Percentiles rank a stretch among this genome's conserved stretches.
These are phyloP conservation scores for Chamaenerion angustifolium DNA, from an alignment of 345 rosid species.

Conservation along the genomic window DNA sequence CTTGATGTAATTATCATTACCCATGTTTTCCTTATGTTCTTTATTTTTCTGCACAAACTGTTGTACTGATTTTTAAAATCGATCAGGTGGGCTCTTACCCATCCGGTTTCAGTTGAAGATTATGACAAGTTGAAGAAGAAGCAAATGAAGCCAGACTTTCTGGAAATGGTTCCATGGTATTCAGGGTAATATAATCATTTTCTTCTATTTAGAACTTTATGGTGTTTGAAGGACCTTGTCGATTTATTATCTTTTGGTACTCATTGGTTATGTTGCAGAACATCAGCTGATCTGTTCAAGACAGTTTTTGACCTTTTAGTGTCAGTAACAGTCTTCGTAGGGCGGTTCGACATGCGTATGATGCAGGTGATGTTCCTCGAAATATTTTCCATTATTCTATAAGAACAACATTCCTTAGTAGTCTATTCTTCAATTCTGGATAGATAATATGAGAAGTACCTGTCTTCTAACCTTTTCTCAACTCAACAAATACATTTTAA, in stretches of 20 bases:
- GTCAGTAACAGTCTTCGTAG: constrained; percentile 94
- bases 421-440: no score
- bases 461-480: no score
- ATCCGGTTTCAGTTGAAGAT: constrained; percentile 72
- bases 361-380: constrained; percentile 55
- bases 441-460: no score
- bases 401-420: no score
- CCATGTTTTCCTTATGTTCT: background rate
- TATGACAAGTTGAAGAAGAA: constrained; percentile 60
- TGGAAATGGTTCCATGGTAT: constrained; percentile 99
- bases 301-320: constrained; percentile 94
- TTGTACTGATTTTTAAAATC: constrained; percentile 8
- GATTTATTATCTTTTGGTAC: constrained; percentile 10
- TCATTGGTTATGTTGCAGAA: constrained; percentile 45
- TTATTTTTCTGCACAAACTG: constrained; percentile 2
- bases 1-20: no score
- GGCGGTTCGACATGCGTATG: constrained; percentile 99
- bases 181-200: constrained; percentile 56
- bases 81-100: constrained; percentile 94
- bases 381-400: background rate
- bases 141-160: constrained; percentile 86
- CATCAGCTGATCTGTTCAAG: constrained; percentile 96
- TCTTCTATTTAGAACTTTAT: background rate
- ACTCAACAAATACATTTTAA: no score
- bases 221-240: background rate